phyloP scores from a whole-genome alignment of 768 basidiomycete species.

The Dacryopinax spathularia region DNA sequence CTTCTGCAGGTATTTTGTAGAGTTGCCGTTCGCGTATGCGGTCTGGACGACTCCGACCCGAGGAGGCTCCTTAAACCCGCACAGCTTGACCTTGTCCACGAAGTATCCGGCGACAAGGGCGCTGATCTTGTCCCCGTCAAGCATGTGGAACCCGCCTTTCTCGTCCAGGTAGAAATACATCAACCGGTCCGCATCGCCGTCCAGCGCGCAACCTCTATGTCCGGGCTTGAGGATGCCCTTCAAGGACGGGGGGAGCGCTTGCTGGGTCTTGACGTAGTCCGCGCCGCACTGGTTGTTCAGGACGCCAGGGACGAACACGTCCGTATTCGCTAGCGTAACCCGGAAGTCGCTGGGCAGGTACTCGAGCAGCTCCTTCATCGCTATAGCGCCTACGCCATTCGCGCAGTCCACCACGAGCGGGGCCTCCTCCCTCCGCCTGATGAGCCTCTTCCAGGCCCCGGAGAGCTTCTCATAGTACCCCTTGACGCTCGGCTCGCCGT shows the following conservation, averaged over 20 bases:
- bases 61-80: conserved; percentile 62
- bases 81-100: conserved; percentile 70
- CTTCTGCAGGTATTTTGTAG: conserved; percentile 70
- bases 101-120: conserved; percentile 86
- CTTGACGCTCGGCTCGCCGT: conserved; percentile 65
- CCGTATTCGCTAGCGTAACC: conserved; percentile 55
- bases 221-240: conserved; percentile 46
- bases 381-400: conserved; percentile 85
- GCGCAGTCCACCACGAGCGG: conserved; percentile 87
- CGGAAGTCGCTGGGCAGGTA: conserved; percentile 48
- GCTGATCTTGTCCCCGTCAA: conserved; percentile 98
- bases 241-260: conserved; percentile 71
- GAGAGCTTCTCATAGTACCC: conserved; percentile 78
- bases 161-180: conserved; percentile 90
- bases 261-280: conserved; percentile 90
- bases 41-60: conserved; percentile 95
- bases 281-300: conserved; percentile 86
- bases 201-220: conserved; percentile 80
- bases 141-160: conserved; percentile 64
- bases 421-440: conserved; percentile 31
- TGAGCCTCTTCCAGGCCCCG: conserved; percentile 66
- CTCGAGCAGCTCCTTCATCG: conserved; percentile 45
- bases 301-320: conserved; percentile 46
- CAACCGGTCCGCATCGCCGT: conserved; percentile 93
- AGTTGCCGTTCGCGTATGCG: conserved; percentile 94